These are phyloP conservation scores for Apiospora marii DNA, from an alignment of 2,329 filamentous ascomycete species.

Conservation along the genomic window DNA sequence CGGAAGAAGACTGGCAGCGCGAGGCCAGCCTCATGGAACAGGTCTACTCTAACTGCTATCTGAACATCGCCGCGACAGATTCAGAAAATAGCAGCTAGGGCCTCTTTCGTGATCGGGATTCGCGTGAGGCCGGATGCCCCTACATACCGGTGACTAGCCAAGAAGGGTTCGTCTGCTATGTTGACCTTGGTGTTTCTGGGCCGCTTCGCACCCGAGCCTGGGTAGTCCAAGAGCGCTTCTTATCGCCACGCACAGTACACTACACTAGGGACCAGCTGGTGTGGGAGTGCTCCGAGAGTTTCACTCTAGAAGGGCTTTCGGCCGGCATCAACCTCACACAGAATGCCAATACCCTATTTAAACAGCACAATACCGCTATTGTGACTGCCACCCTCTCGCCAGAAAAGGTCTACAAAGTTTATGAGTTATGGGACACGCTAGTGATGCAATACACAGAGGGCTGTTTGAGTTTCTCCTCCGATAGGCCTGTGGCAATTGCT, in stretches of 20 bases:
- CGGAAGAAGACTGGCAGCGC: slow-evolving; percentile 22
- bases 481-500: neutral
- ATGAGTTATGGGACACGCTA: neutral
- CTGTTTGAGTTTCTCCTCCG: neutral
- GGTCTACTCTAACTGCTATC: slow-evolving; percentile 18
- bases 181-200: neutral
- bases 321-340: neutral
- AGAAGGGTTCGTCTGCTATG: neutral
- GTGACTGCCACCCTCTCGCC: neutral
- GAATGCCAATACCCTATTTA: neutral
- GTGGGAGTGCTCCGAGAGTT: slow-evolving; percentile 8
- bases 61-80: slow-evolving; percentile 21
- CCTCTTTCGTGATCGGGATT: neutral
- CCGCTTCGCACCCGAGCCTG: neutral
- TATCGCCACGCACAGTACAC: neutral
- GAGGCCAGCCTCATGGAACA: slow-evolving; percentile 23
- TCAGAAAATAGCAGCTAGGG: neutral
- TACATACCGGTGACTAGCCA: neutral
- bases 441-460: neutral
- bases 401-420: neutral
- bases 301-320: slow-evolving; percentile 18
- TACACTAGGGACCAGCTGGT: neutral
- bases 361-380: neutral
- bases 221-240: slow-evolving; percentile 12
- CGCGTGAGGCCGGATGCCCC: neutral